These are phyloP conservation scores for Solanum chiquidenum DNA, from an alignment of 257 asterid genomes.

Conservation along the genomic window DNA sequence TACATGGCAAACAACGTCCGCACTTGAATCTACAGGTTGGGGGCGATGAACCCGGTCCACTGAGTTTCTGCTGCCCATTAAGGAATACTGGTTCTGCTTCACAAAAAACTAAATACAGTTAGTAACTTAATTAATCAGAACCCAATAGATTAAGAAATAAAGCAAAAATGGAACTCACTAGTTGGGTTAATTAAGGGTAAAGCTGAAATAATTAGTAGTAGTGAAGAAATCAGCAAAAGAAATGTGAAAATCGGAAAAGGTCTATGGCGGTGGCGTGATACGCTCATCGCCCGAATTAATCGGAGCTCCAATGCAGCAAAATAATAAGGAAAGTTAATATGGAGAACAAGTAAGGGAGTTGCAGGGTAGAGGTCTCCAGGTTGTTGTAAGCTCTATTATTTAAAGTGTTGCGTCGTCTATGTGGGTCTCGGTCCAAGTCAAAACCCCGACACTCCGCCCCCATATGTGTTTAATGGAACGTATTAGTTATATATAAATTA, in stretches of 20 bases:
- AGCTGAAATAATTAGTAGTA: not conserved
- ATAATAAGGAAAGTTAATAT: not conserved
- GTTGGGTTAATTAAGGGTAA: not conserved
- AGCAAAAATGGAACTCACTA: not conserved
- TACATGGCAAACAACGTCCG: not conserved
- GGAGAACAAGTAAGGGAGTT: not conserved
- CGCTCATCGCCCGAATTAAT: not conserved
- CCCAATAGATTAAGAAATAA: not conserved
- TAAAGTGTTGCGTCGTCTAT: not conserved
- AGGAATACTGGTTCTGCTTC: not conserved
- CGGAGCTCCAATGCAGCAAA: not conserved
- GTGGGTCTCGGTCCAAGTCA: not conserved
- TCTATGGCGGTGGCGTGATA: not conserved
- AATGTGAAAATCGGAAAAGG: not conserved
- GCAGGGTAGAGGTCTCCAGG: not conserved
- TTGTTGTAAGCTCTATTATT: not conserved
- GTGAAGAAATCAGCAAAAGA: not conserved
- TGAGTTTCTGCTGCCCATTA: not conserved
- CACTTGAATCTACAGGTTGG: slow-evolving; percentile 4
- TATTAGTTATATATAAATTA: too few species aligned
- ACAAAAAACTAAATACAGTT: not conserved
- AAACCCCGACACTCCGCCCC: not conserved
- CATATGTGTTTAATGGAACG: too few species aligned
- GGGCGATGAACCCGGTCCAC: not conserved
- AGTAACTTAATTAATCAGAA: not conserved